Evolutionary conservation across 257 asterid genomes (phyloP), one percentile per base, ranked within the genome.

Genomic region (Lithospermum erythrorhizon): DNA sequence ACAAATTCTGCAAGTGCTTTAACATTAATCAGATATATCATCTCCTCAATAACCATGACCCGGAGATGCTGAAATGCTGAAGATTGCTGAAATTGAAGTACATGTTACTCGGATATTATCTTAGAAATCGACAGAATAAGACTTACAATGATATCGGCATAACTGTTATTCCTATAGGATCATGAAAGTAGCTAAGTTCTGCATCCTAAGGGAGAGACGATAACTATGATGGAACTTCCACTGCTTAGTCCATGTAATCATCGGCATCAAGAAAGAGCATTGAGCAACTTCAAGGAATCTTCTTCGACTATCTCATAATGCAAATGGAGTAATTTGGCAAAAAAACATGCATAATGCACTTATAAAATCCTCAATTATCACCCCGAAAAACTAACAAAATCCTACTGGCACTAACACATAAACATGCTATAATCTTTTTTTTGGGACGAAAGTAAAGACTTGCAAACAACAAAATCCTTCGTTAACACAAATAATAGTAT

Each of bases 11-110:
- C 72, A 55, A 89, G 82, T 45, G 76, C 81, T 61, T 63, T 59
- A 54, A 66, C 70, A 15, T 89, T 82, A 62, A 83, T 75, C 65
- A 89, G 64, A 78, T 89, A 89, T 68, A 89, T 68, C 95, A 89
- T 89, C 35, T 89, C 97, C 55, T 84, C 97, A 65, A 89, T 75
- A 67, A 89, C 84, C 91, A 89, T 76, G 61, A 83, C 89, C 21
- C 60, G 70, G 51, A 89, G 72, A 76, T 57, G 74, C 76, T 77
- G 75, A 70, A 77, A 89, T 57, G 72, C 58, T 10, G 80, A 67
- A 45, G 78, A 75, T 64, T 82, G 95, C 91, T 85, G 86, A 55
- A 66, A 73, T 58, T 65, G 54, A 68, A 73, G 14, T 23, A 9
- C 0, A 29, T 21, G 35, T 64, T 19, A 29, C 17, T 53, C 2